phyloP scores from a whole-genome alignment of 2,329 filamentous ascomycete species.

The Dothistroma pini region DNA sequence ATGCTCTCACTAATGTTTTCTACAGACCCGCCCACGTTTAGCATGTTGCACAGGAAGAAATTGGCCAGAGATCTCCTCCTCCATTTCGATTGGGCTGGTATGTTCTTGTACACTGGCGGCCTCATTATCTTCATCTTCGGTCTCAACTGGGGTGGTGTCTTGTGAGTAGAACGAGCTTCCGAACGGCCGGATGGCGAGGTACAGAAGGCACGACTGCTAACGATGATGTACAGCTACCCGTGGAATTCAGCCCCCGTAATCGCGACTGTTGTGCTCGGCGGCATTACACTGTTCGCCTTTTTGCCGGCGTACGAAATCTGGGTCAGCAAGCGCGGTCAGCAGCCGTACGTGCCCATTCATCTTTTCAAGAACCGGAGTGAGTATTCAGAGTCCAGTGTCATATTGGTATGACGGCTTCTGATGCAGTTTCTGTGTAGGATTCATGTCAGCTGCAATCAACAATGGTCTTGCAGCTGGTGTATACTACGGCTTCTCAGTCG shows the following conservation, averaged over 20 bases:
- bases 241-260: slow-evolving; percentile 31
- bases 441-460: slow-evolving; percentile 26
- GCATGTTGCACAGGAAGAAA: slow-evolving; percentile 28
- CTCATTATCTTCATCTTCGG: slow-evolving; percentile 28
- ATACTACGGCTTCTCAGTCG: slow-evolving; percentile 26
- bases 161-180: slow-evolving; percentile 2
- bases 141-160: slow-evolving; percentile 30
- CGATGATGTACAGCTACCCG: slow-evolving; percentile 17
- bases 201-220: no score
- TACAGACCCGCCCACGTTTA: slow-evolving; percentile 26
- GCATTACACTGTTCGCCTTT: slow-evolving; percentile 22
- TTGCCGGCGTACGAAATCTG: slow-evolving; percentile 27
- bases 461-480: slow-evolving; percentile 26
- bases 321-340: slow-evolving; percentile 21
- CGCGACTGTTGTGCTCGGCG: slow-evolving; percentile 29
- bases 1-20: background rate
- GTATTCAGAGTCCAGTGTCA: no score
- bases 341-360: slow-evolving; percentile 28
- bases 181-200: no score
- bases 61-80: slow-evolving; percentile 24
- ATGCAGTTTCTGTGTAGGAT: slow-evolving; percentile 11
- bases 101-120: slow-evolving; percentile 25
- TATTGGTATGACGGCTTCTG: no score
- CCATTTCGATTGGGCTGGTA: slow-evolving; percentile 29
- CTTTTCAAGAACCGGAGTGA: slow-evolving; percentile 24